Conservation (phyloP, 1,139 yeast genomes). For the Candida sp. region DNA sequence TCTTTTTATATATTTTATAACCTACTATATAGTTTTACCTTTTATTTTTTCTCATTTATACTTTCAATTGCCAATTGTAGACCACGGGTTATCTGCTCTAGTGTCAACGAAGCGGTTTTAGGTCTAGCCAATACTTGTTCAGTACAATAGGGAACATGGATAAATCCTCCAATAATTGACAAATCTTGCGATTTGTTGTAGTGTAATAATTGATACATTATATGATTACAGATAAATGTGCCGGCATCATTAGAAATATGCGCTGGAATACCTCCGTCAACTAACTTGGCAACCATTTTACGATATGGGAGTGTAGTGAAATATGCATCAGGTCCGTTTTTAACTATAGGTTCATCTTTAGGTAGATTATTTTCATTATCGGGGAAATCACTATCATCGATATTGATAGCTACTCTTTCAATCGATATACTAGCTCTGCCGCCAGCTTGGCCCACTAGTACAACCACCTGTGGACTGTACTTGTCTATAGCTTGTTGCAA, state of each 20-base stretch:
- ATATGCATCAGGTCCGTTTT: not conserved
- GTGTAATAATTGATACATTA: conserved; percentile 1
- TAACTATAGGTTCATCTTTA: not conserved
- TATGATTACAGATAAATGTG: conserved; percentile 1
- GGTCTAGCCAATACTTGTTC: conserved; percentile 1
- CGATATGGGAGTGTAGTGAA: conserved; percentile 1
- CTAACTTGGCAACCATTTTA: not conserved
- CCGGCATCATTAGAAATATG: conserved; percentile 1
- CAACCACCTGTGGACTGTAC: not conserved
- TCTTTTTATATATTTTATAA: too few relatives aligned
- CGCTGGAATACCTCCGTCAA: not conserved
- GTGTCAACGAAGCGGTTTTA: not conserved
- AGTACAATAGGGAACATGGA: conserved; percentile 1
- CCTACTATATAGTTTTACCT: too few relatives aligned
- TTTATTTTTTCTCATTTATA: too few relatives aligned
- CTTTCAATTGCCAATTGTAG: not conserved
- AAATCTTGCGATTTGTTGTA: not conserved
- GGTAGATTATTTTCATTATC: conserved; percentile 1
- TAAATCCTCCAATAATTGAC: not conserved
- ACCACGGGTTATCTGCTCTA: not conserved
- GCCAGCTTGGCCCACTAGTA: conserved; percentile 1
- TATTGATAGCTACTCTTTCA: conserved; percentile 1
- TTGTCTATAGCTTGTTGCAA: not conserved
- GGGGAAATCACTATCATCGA: not conserved
- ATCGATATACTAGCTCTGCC: conserved; percentile 1